Evolutionary conservation across 495 filamentous ascomycete species (phyloP).

Genomic region (Xylona heveae): DNA sequence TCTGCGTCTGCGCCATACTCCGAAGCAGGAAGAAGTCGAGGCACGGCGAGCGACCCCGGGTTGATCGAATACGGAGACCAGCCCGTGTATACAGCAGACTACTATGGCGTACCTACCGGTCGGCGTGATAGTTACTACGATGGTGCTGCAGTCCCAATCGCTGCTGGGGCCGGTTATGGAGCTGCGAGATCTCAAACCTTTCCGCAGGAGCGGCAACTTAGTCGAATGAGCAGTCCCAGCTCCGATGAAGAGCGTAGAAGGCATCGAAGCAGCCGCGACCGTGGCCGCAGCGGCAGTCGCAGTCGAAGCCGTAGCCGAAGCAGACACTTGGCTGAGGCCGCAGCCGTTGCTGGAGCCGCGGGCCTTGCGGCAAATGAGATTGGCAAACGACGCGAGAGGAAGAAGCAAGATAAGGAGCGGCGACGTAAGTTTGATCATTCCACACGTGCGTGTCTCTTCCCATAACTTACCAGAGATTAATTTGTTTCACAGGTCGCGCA

Average conservation of each 20-base stretch:
- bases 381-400: slow-evolving; percentile 42
- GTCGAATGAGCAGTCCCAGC: slow-evolving; percentile 14
- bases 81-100: slow-evolving; percentile 31
- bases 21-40: too few species aligned
- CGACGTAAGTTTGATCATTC: slow-evolving; percentile 7
- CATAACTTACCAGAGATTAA: slow-evolving; percentile 10
- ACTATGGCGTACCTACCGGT: slow-evolving; percentile 24
- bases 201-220: slow-evolving; percentile 1
- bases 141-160: slow-evolving; percentile 14
- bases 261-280: slow-evolving; percentile 19
- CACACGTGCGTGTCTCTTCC: slow-evolving; percentile 10
- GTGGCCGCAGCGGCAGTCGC: slow-evolving; percentile 25
- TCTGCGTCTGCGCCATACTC: too few species aligned
- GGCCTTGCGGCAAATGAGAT: slow-evolving; percentile 56
- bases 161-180: slow-evolving; percentile 19
- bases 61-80: slow-evolving; percentile 67
- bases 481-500: slow-evolving; percentile 13
- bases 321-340: slow-evolving; percentile 42
- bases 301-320: slow-evolving; percentile 32
- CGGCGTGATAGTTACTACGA: slow-evolving; percentile 23
- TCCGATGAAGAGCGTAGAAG: slow-evolving; percentile 20
- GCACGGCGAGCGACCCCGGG: slow-evolving; percentile 39
- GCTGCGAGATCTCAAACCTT: slow-evolving; percentile 10
- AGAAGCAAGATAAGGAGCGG: slow-evolving; percentile 20
- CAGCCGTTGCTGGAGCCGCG: slow-evolving; percentile 46